Evolutionary conservation across 495 filamentous ascomycete genomes (phyloP).

Genomic region (Astrothelium macrocarpum): DNA sequence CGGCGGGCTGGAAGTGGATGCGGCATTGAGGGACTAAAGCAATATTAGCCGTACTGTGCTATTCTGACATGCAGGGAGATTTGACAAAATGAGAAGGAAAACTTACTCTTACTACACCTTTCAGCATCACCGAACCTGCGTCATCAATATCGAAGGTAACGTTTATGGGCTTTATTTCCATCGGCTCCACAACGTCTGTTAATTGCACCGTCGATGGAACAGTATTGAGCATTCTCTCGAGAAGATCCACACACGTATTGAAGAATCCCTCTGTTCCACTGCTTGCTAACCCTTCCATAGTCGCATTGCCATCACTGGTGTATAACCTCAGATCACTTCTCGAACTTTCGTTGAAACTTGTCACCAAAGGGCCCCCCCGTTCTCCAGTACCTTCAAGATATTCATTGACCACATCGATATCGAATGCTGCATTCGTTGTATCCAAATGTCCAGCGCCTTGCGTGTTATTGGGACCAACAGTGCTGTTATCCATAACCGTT

Average conservation of each 20-base stretch:
- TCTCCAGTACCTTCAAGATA: conserved; percentile 7
- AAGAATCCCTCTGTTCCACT: conserved; percentile 2
- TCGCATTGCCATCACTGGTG: conserved; percentile 10
- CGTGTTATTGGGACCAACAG: conserved; percentile 7
- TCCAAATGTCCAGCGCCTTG: conserved; percentile 7
- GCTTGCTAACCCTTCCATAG: conserved; percentile 5
- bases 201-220: conserved; percentile 4
- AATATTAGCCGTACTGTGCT: neutral
- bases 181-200: conserved; percentile 6
- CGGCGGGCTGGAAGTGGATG: neutral
- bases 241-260: neutral
- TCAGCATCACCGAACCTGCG: neutral
- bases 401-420: conserved; percentile 9
- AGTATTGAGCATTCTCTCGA: conserved; percentile 9
- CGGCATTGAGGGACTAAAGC: neutral
- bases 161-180: conserved; percentile 7
- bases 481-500: conserved; percentile 1
- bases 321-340: conserved; percentile 10
- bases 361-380: conserved; percentile 8
- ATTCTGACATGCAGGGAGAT: neutral
- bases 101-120: neutral
- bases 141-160: neutral
- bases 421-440: conserved; percentile 9
- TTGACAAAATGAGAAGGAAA: neutral
- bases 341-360: conserved; percentile 6